Base-by-base conservation (phyloP, 1,284 basidiomycete species). In the Thelephora terrestris region DNA sequence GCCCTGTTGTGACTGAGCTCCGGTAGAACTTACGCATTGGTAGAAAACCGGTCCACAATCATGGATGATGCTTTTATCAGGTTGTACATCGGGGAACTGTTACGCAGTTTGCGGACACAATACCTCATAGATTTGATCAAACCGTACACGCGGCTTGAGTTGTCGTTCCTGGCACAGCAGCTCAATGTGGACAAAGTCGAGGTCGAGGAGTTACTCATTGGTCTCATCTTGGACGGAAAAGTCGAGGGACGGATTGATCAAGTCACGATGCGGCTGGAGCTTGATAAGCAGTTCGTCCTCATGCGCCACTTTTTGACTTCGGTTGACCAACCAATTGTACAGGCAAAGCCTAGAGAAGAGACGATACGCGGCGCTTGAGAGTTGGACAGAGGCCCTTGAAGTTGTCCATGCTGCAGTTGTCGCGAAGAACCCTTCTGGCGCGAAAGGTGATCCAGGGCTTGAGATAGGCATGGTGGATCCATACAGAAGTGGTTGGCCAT, bases 41-140 rank as follows among this genome's bases (percentile, higher is more conserved):
- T 55, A 93, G 92, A 95, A 51, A 98, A 98, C 63, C 82, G 80
- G 40, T 76, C 85, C 6, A 97, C 94, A 0, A 97, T 98, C 63
- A 93, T 95, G 80, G 89, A 90, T 53, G 95, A 99, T 61, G 65
- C 78, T 0, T 99, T 99, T 70, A 98, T 99, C 62, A 78, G 83
- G 37, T 76, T 76, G 18, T 96, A 98, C 68, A 96, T 99, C 50
- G 91, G 93, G 53, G 96, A 99, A 63, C 82, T 99, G 10, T 74
- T 99, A 45, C 84, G 87, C 39, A 94, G 91, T 58, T 70, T 99
- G 46, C 78, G 95, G 4, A 98, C 94, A 0, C 92, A 95, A 60
- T 99, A 97, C 64, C 80, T 99, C 52, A 92, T 98, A 56, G 95
- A 98, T 64, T 80, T 97, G 53, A 94, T 99, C 73, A 94, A 93